Conservation (phyloP, 2,329 filamentous ascomycete genomes). For the Macrophomina phaseolina region DNA sequence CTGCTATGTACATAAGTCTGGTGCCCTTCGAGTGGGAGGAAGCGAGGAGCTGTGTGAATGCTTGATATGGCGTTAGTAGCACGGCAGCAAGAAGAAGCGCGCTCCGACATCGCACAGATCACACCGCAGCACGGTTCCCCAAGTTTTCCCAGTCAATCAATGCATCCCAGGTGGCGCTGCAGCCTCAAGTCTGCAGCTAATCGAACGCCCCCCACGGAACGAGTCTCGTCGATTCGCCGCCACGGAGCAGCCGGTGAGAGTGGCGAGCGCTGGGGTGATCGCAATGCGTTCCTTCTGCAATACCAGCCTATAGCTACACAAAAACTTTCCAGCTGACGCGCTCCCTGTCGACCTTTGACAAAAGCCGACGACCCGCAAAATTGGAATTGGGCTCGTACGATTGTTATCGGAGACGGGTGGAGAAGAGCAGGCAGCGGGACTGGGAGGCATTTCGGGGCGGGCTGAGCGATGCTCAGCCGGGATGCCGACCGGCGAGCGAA, state of each 20-base stretch:
- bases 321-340: not conserved
- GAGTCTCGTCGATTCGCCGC: too few relatives aligned
- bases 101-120: conserved; percentile 19
- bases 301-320: not conserved
- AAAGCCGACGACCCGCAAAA: conserved; percentile 5
- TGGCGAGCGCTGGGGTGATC: not conserved
- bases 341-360: conserved; percentile 5
- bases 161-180: not conserved
- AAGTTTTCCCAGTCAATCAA: conserved; percentile 15
- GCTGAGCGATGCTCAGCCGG: conserved; percentile 8
- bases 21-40: too few relatives aligned
- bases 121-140: not conserved
- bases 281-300: not conserved
- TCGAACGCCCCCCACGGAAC: too few relatives aligned
- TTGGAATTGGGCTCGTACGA: conserved; percentile 14
- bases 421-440: not conserved
- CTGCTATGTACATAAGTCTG: too few relatives aligned
- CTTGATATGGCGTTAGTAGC: not conserved
- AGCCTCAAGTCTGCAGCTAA: not conserved
- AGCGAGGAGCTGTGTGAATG: not conserved
- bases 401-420: not conserved
- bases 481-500: not conserved
- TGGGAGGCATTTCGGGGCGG: not conserved
- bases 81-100: conserved; percentile 4
- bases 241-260: not conserved